A percentile compares a stretch with the other conserved stretches of the same genome.
Evolutionary conservation across 1,284 basidiomycete species (phyloP).

Genomic region (Austroboletus niveus): DNA sequence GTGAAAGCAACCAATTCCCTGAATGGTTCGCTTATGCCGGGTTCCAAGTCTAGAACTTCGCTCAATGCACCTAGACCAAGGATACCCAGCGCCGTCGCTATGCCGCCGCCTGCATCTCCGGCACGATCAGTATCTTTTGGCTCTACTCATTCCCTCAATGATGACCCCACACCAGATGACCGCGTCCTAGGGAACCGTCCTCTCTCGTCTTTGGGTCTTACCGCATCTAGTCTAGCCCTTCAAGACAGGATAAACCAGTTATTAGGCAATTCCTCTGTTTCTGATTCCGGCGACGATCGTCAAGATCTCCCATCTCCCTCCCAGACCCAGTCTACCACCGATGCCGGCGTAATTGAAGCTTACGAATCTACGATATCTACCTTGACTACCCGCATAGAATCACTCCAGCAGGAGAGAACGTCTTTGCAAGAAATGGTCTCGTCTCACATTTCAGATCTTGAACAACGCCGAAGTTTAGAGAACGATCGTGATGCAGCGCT

Average conservation of each 20-base stretch:
- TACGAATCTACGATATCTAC: slow-evolving; percentile 31
- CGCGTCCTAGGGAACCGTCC: slow-evolving; percentile 17
- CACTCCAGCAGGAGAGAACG: slow-evolving; percentile 58
- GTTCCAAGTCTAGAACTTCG: slow-evolving; percentile 45
- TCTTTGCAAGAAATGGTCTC: slow-evolving; percentile 35
- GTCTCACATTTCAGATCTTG: slow-evolving; percentile 26
- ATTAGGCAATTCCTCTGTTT: slow-evolving; percentile 32
- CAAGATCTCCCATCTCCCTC: slow-evolving; percentile 10
- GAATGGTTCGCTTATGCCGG: slow-evolving; percentile 39
- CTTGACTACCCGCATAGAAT: slow-evolving; percentile 51
- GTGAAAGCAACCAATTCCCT: slow-evolving; percentile 38
- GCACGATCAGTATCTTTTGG: slow-evolving; percentile 30
- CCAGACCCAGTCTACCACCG: slow-evolving; percentile 23
- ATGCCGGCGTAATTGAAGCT: slow-evolving; percentile 34
- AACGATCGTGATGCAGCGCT: slow-evolving; percentile 48
- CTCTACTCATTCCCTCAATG: slow-evolving; percentile 34
- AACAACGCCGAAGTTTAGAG: slow-evolving; percentile 37
- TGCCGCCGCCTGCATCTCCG: slow-evolving; percentile 75
- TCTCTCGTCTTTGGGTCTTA: slow-evolving; percentile 36
- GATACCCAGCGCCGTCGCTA: slow-evolving; percentile 69
- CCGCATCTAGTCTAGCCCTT: slow-evolving; percentile 41
- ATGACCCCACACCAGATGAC: slow-evolving; percentile 23
- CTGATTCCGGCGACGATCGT: slow-evolving; percentile 9
- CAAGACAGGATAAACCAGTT: slow-evolving; percentile 52
- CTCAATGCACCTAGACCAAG: slow-evolving; percentile 58